Base-by-base conservation (phyloP, 768 basidiomycete genomes). In the Pleurotus sapidus region DNA sequence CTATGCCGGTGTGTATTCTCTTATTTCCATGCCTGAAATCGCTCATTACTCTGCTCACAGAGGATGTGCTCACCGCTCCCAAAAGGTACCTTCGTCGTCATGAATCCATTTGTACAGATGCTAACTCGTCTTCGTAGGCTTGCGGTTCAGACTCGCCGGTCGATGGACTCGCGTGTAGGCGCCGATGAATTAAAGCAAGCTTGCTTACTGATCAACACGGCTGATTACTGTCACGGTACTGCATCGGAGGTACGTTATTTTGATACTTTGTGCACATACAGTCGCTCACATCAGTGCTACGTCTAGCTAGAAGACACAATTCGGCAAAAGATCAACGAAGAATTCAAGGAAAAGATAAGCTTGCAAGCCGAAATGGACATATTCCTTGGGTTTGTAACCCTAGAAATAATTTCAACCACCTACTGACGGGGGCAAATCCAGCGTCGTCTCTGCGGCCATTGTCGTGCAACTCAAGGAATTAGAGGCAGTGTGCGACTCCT, bases 161-260 rank as follows among this genome's bases (percentile, higher is more conserved):
- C 95, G 1, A 76, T 77, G 17, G 96, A 99, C 49, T 83, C 84
- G 4, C 83, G 89, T n/a, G 81, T 86, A 30, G 95, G 97, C 67
- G 60, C 81, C 6, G 77, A 77, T 3, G 88, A 95, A 58, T 70
- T 98, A 30, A 86, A 84, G 64, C 91, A 90, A 60, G 86, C 91
- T 0, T 95, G 93, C 67, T 75, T 93, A n/a, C 73, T 96, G 23
- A 87, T 99, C 66, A 98, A 99, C 65, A 99, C 97, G 0, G 96
- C 95, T 1, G 95, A 98, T 67, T 99, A 98, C 68, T 99, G 97
- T 66, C 91, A 95, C 61, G 85, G 84, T 1, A 99, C 96, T 2
- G 92, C 95, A 1, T 66, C 85, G 17, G 93, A 97, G 82, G 95
- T 89, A 63, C 8, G 76, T 58, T 9, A 46, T 5, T 48, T 8